Percentiles rank a stretch among this genome's conserved stretches.
These are phyloP conservation scores for Chalciporus pseudorubinellus DNA, from an alignment of 768 basidiomycete genomes.

Conservation along the genomic window DNA sequence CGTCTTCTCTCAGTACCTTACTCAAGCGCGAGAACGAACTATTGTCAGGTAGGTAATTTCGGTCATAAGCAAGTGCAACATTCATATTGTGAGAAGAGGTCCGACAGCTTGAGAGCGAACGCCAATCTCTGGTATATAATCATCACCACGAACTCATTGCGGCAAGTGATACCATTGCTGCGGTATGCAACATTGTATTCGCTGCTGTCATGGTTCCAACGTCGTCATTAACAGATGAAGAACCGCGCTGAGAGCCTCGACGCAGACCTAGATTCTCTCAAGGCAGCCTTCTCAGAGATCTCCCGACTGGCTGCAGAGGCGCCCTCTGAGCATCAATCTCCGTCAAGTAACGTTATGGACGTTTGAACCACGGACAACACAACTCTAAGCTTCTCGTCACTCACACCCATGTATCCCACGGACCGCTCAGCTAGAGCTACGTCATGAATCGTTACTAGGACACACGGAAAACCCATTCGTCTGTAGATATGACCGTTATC, in stretches of 20 bases:
- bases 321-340: conserved; percentile 41
- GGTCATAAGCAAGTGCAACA: not conserved
- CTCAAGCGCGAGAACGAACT: conserved; percentile 84
- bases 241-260: conserved; percentile 83
- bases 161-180: conserved; percentile 87
- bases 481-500: not conserved
- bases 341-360: not conserved
- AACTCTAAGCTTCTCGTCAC: not conserved
- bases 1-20: conserved; percentile 67
- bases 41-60: conserved; percentile 50
- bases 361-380: no score
- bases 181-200: conserved; percentile 44
- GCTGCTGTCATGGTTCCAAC: not conserved
- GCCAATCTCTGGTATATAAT: conserved; percentile 90
- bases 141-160: conserved; percentile 95
- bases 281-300: conserved; percentile 82
- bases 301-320: conserved; percentile 73
- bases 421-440: no score
- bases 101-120: conserved; percentile 79
- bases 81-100: conserved; percentile 57
- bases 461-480: not conserved
- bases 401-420: not conserved
- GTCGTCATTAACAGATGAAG: conserved; percentile 67
- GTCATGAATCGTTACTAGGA: no score
- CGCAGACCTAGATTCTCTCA: conserved; percentile 76